Percentiles rank a stretch among this genome's conserved stretches.
Conservation (phyloP, 768 basidiomycete species). For the Mrakia hoshinonis region DNA sequence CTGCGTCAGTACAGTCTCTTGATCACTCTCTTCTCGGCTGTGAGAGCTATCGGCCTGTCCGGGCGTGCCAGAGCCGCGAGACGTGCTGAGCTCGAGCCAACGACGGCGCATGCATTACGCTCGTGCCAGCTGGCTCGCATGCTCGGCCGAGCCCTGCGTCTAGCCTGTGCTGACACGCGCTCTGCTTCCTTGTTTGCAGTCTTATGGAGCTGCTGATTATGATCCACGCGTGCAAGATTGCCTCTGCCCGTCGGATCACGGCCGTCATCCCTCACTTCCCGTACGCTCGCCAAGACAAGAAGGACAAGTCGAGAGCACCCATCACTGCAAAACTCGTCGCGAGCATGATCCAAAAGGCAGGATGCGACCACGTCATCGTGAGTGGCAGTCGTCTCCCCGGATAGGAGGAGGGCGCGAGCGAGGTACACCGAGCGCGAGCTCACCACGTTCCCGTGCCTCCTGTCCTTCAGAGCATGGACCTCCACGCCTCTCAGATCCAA, state of each 20-base stretch:
- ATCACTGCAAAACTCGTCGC: constrained; percentile 98
- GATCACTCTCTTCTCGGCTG: constrained; percentile 25
- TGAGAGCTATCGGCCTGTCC: neutral
- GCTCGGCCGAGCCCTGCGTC: constrained; percentile 5
- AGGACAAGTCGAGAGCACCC: constrained; percentile 88
- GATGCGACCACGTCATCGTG: constrained; percentile 89
- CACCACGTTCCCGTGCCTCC: neutral
- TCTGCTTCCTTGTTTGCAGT: constrained; percentile 50
- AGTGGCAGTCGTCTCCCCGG: constrained; percentile 25
- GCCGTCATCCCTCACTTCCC: constrained; percentile 98
- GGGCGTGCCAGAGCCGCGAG: neutral
- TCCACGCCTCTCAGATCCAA: constrained; percentile 95
- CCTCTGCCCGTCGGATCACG: constrained; percentile 88
- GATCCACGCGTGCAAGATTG: constrained; percentile 94
- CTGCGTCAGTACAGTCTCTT: constrained; percentile 20
- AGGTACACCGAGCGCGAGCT: neutral
- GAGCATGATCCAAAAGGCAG: constrained; percentile 93
- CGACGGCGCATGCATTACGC: too few relatives aligned
- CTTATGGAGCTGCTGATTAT: constrained; percentile 98
- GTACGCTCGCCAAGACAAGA: constrained; percentile 68
- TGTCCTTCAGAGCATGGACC: constrained; percentile 72
- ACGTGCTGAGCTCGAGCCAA: too few relatives aligned
- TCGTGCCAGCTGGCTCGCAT: too few relatives aligned
- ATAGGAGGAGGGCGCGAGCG: neutral
- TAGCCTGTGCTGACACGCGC: constrained; percentile 18